Evolutionary conservation across 2,329 filamentous ascomycete genomes (phyloP).

Genomic region (Paraphaeosphaeria sporulosa): DNA sequence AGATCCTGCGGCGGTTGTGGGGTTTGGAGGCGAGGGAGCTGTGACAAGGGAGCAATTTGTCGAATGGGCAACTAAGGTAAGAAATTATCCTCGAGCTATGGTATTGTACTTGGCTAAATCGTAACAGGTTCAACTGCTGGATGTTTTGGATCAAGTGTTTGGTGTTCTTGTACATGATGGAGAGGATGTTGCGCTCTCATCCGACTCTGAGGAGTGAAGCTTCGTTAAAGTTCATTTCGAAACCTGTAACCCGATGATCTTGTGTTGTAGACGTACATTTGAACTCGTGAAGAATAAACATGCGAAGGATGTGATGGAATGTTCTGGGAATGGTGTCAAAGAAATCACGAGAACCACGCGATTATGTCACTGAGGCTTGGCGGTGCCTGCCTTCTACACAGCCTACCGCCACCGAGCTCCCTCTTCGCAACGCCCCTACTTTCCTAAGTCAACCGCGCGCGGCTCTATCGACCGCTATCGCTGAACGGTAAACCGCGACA

Average conservation of each 20-base stretch:
- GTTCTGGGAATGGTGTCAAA: not conserved
- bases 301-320: not conserved
- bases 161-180: not conserved
- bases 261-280: too few species aligned
- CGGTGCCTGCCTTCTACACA: conserved; percentile 12
- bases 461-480: conserved; percentile 5
- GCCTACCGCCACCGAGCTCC: conserved; percentile 11
- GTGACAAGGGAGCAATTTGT: not conserved
- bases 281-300: not conserved
- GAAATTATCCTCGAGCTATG: not conserved
- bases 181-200: not conserved
- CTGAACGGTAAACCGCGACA: not conserved
- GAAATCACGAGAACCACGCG: not conserved
- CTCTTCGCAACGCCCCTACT: not conserved
- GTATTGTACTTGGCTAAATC: not conserved
- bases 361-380: conserved; percentile 19
- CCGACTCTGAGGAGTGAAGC: not conserved
- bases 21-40: not conserved
- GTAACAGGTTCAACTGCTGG: not conserved
- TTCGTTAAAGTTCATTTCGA: not conserved
- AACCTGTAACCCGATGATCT: too few species aligned
- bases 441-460: conserved; percentile 2
- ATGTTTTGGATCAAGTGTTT: not conserved
- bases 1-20: not conserved
- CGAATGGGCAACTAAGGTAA: not conserved